phyloP scores from a whole-genome alignment of 441 rosid species.

The Hypseocharis bilobata region DNA sequence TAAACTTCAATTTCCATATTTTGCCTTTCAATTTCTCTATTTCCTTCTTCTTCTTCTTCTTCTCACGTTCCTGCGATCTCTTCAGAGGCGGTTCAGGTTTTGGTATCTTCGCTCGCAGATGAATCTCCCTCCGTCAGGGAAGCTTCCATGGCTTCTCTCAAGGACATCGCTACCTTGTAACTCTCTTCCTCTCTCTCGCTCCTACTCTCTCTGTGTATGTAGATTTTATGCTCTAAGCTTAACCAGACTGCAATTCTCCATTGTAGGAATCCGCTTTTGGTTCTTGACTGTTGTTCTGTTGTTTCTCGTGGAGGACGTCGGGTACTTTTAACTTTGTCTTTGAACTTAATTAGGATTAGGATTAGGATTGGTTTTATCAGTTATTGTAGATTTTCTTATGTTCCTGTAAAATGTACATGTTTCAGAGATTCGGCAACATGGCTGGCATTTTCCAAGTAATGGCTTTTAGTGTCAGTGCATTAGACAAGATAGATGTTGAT shows the following conservation, averaged over 20 bases:
- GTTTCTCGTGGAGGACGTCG: slow-evolving; percentile 89
- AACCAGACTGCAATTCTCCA: slow-evolving; percentile 7
- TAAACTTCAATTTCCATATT: slow-evolving; percentile 20
- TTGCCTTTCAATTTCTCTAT: not conserved
- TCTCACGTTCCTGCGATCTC: slow-evolving; percentile 3
- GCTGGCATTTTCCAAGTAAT: slow-evolving; percentile 92
- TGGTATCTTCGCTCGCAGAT: slow-evolving; percentile 80
- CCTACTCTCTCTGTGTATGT: not conserved
- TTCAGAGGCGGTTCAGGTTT: slow-evolving; percentile 87
- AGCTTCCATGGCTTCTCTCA: slow-evolving; percentile 79
- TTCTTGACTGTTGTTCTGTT: slow-evolving; percentile 77
- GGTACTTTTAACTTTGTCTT: slow-evolving; percentile 32
- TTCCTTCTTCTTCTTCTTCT: not conserved
- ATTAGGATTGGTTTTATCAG: no score
- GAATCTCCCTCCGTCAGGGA: slow-evolving; percentile 62
- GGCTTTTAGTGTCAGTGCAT: slow-evolving; percentile 67
- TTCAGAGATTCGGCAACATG: slow-evolving; percentile 81
- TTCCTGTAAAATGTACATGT: slow-evolving; percentile 15
- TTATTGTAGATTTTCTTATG: not conserved
- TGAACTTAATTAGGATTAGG: not conserved
- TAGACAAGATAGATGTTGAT: slow-evolving; percentile 55
- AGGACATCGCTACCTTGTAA: slow-evolving; percentile 66
- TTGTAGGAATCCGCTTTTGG: slow-evolving; percentile 83
- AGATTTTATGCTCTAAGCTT: not conserved
- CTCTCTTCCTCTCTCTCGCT: not conserved